These are phyloP conservation scores for Boechera stricta DNA, from an alignment of 345 rosid species.

Conservation along the genomic window DNA sequence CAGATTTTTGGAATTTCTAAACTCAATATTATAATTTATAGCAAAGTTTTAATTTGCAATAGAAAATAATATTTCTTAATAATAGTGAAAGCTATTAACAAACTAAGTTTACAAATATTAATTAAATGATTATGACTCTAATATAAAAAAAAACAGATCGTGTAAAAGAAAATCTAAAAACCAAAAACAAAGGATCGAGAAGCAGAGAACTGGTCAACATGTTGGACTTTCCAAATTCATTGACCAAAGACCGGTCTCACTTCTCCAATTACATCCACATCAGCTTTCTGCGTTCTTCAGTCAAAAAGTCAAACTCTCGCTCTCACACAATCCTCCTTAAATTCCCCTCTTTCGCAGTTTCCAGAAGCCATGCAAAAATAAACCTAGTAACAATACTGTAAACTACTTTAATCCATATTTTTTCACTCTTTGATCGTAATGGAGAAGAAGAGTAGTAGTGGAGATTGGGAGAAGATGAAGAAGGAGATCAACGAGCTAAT, in stretches of 20 bases:
- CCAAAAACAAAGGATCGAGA: constrained; percentile 35
- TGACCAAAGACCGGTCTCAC: constrained; percentile 48
- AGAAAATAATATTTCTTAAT: neutral
- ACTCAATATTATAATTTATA: neutral
- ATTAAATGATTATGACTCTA: neutral
- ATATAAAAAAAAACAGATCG: neutral
- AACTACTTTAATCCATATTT: neutral
- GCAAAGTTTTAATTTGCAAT: neutral
- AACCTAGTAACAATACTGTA: constrained; percentile 20
- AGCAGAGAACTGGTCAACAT: constrained; percentile 46
- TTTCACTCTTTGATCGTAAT: constrained; percentile 18
- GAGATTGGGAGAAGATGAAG: constrained; percentile 62
- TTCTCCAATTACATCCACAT: constrained; percentile 32
- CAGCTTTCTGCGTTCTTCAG: constrained; percentile 31
- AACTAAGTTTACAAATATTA: neutral
- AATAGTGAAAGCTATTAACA: neutral
- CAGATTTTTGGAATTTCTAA: neutral
- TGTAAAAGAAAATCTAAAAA: neutral
- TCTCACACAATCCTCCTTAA: constrained; percentile 38
- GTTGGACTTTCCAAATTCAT: constrained; percentile 47
- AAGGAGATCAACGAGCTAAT: constrained; percentile 58
- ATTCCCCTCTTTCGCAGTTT: constrained; percentile 24
- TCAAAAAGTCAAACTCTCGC: constrained; percentile 45
- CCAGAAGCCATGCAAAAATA: constrained; percentile 43
- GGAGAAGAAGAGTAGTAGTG: constrained; percentile 51